phyloP scores from a whole-genome alignment of 1,284 basidiomycete species.

The Ganoderma boninense region DNA sequence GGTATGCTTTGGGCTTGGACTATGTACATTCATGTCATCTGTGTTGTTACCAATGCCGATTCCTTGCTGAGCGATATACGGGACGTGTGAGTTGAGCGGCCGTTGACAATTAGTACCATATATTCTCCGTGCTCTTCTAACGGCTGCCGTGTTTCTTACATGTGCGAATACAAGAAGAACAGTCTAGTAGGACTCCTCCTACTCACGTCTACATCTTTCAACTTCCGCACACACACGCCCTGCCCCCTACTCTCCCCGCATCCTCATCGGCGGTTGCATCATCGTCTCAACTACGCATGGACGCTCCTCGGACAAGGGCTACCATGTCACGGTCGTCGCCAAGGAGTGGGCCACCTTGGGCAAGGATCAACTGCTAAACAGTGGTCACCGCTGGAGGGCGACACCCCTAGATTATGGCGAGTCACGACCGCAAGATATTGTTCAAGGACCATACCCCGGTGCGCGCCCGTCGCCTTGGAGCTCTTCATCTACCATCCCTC shows the following conservation, averaged over 20 bases:
- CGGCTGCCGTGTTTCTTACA: too few species aligned
- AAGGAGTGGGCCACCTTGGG: conserved; percentile 36
- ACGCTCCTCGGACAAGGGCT: conserved; percentile 42
- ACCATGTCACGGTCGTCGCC: conserved; percentile 42
- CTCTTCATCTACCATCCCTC: background rate
- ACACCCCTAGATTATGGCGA: background rate
- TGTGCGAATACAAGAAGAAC: too few species aligned
- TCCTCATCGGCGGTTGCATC: conserved; percentile 39
- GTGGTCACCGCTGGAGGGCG: background rate
- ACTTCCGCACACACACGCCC: too few species aligned
- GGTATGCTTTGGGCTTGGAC: too few species aligned
- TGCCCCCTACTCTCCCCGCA: conserved; percentile 20
- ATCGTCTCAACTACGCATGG: conserved; percentile 45
- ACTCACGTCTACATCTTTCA: too few species aligned
- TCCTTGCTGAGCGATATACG: too few species aligned
- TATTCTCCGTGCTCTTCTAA: too few species aligned
- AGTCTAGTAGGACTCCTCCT: too few species aligned
- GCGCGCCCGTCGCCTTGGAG: background rate
- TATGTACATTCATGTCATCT: too few species aligned
- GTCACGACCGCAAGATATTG: background rate
- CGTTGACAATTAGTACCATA: too few species aligned
- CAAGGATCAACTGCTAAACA: conserved; percentile 37
- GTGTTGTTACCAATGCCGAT: too few species aligned
- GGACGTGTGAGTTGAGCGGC: too few species aligned
- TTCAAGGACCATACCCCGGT: background rate